These are phyloP conservation scores for Penicillium janthinellum DNA, from an alignment of 2,329 filamentous ascomycete genomes.

Conservation along the genomic window DNA sequence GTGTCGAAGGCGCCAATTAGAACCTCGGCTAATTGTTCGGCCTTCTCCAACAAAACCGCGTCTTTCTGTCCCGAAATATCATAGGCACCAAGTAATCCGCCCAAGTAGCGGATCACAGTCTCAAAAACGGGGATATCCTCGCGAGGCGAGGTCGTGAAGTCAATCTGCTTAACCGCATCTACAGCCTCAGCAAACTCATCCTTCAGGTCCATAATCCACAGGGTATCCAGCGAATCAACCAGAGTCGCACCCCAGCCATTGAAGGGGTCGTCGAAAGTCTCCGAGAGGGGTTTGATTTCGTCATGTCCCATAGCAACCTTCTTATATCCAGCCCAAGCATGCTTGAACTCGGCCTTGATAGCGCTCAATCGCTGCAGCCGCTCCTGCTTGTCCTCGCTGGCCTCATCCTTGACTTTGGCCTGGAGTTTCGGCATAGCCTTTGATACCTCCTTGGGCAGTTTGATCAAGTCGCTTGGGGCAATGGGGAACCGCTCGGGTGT, in stretches of 20 bases:
- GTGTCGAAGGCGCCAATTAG: conserved; percentile 86
- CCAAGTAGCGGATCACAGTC: conserved; percentile 87
- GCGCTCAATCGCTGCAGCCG: conserved; percentile 65
- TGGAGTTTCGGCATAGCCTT: conserved; percentile 77
- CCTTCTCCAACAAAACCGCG: conserved; percentile 71
- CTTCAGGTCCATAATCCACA: conserved; percentile 82
- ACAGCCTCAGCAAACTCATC: conserved; percentile 80
- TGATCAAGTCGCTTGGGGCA: conserved; percentile 67
- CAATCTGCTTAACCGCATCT: conserved; percentile 68
- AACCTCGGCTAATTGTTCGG: conserved; percentile 76
- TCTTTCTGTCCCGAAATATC: conserved; percentile 77
- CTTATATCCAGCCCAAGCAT: conserved; percentile 82
- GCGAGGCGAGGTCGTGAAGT: conserved; percentile 74
- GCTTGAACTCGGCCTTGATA: conserved; percentile 73
- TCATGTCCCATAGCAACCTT: conserved; percentile 81
- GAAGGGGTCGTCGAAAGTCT: conserved; percentile 74
- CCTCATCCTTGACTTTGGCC: conserved; percentile 67
- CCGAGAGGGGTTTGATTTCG: conserved; percentile 75
- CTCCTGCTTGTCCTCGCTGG: conserved; percentile 59
- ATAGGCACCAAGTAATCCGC: conserved; percentile 81
- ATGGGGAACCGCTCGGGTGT: conserved; percentile 77
- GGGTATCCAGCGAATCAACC: conserved; percentile 78
- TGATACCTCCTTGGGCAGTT: conserved; percentile 71
- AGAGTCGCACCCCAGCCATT: conserved; percentile 89
- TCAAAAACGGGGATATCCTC: conserved; percentile 85